Conservation (phyloP, 768 basidiomycete genomes). For the Cyathus striatus region DNA sequence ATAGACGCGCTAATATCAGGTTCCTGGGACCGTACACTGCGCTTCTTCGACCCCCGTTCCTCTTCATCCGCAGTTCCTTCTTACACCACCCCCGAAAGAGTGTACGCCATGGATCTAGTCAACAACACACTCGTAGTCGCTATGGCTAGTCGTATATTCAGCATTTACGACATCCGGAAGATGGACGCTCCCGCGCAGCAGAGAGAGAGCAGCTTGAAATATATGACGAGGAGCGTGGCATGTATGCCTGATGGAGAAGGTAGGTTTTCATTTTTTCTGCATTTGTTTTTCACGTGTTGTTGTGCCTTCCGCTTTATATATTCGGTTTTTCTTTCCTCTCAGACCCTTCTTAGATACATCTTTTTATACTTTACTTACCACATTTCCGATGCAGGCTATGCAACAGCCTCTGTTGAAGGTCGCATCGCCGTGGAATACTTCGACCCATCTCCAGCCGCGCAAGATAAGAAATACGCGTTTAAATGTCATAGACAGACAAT, state of each 20-base stretch:
- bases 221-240: slow-evolving; percentile 86
- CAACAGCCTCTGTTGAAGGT: slow-evolving; percentile 91
- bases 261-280: slow-evolving; percentile 26
- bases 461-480: slow-evolving; percentile 91
- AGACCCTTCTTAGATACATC: no score
- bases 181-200: slow-evolving; percentile 73
- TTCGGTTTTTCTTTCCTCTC: no score
- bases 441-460: slow-evolving; percentile 69
- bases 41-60: slow-evolving; percentile 81
- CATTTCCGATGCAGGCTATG: slow-evolving; percentile 59
- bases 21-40: slow-evolving; percentile 89
- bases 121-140: slow-evolving; percentile 82
- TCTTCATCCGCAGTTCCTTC: slow-evolving; percentile 51
- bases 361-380: no score
- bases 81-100: slow-evolving; percentile 72
- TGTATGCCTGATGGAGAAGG: slow-evolving; percentile 94
- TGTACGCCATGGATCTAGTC: slow-evolving; percentile 80
- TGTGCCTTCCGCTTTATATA: neutral
- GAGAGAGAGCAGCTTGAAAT: slow-evolving; percentile 91
- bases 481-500: slow-evolving; percentile 92
- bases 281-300: slow-evolving; percentile 1
- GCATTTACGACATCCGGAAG: slow-evolving; percentile 83
- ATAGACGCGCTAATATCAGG: slow-evolving; percentile 75
- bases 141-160: slow-evolving; percentile 87
- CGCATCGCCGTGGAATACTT: slow-evolving; percentile 98